Evolutionary conservation across 108 stramenopile species (phyloP).

Genomic region (Hondaea fermentalgiana): DNA sequence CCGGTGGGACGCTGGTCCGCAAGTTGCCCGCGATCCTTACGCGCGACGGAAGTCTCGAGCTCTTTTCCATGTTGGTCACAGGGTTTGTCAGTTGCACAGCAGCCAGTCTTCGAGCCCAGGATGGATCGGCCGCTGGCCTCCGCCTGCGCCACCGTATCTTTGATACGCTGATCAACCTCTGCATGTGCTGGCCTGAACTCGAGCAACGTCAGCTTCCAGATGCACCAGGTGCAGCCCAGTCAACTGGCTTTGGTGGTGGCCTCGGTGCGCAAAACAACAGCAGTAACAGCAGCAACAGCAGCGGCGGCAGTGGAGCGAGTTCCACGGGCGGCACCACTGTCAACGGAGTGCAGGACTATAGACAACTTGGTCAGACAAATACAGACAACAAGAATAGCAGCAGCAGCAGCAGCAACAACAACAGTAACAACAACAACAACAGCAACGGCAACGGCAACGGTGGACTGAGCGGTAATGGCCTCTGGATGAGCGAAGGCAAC

Average conservation of each 20-base stretch:
- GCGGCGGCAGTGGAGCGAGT: too few species aligned
- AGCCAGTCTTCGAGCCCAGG: background rate
- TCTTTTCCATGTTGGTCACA: background rate
- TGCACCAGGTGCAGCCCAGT: background rate
- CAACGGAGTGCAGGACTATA: background rate
- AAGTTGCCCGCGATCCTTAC: background rate
- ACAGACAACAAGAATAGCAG: too few species aligned
- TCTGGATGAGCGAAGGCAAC: too few species aligned
- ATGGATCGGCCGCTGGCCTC: background rate
- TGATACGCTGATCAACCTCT: background rate
- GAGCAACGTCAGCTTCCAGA: background rate
- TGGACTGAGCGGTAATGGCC: too few species aligned
- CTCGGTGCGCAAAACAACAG: too few species aligned
- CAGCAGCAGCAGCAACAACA: too few species aligned
- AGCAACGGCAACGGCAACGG: too few species aligned
- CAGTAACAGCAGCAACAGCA: too few species aligned
- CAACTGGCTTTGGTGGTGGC: too few species aligned
- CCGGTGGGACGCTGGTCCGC: background rate
- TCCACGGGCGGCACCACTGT: background rate
- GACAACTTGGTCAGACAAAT: too few species aligned
- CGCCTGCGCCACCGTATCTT: background rate
- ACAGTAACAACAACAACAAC: too few species aligned
- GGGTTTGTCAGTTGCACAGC: background rate
- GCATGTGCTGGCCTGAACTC: background rate
- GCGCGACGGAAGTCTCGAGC: background rate